These are phyloP conservation scores for Herpetospermum pedunculosum DNA, from an alignment of 306 rosid species.

Conservation along the genomic window DNA sequence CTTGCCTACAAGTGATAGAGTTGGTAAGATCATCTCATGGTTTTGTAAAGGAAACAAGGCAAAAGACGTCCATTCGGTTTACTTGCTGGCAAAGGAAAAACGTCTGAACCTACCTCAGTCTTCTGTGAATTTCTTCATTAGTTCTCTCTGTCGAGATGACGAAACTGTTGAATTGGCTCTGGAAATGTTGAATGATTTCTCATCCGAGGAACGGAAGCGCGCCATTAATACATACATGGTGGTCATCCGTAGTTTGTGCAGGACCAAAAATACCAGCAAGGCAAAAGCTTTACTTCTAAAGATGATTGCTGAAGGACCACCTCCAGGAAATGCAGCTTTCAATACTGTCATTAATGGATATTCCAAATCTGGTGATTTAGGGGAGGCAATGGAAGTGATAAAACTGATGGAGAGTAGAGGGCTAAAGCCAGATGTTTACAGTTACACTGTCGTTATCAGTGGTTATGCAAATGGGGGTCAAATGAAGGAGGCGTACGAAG, in stretches of 20 bases:
- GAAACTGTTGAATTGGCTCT: slow-evolving; percentile 45
- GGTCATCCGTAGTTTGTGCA: slow-evolving; percentile 54
- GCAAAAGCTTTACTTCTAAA: slow-evolving; percentile 47
- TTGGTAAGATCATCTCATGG: slow-evolving; percentile 53
- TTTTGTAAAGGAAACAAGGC: slow-evolving; percentile 49
- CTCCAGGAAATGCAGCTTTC: slow-evolving; percentile 76
- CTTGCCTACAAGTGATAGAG: slow-evolving; percentile 40
- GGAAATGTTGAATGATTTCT: slow-evolving; percentile 39
- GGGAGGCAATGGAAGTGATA: slow-evolving; percentile 45
- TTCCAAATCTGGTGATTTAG: slow-evolving; percentile 47
- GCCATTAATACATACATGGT: slow-evolving; percentile 49
- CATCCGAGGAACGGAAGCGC: slow-evolving; percentile 25
- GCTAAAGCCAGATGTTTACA: slow-evolving; percentile 63
- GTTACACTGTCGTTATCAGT: slow-evolving; percentile 61
- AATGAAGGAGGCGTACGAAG: slow-evolving; percentile 61
- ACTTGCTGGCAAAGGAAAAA: slow-evolving; percentile 37
- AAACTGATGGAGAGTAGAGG: slow-evolving; percentile 69
- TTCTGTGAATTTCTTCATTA: slow-evolving; percentile 27
- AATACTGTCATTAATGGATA: slow-evolving; percentile 47
- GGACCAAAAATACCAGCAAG: slow-evolving; percentile 37
- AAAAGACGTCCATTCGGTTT: slow-evolving; percentile 42
- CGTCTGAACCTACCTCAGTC: slow-evolving; percentile 19
- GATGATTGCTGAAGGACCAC: slow-evolving; percentile 64
- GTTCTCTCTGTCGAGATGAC: slow-evolving; percentile 34
- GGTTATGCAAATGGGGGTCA: slow-evolving; percentile 63